Base-by-base conservation (phyloP, 1,284 basidiomycete species). In the Coniferiporia sulphurascens region DNA sequence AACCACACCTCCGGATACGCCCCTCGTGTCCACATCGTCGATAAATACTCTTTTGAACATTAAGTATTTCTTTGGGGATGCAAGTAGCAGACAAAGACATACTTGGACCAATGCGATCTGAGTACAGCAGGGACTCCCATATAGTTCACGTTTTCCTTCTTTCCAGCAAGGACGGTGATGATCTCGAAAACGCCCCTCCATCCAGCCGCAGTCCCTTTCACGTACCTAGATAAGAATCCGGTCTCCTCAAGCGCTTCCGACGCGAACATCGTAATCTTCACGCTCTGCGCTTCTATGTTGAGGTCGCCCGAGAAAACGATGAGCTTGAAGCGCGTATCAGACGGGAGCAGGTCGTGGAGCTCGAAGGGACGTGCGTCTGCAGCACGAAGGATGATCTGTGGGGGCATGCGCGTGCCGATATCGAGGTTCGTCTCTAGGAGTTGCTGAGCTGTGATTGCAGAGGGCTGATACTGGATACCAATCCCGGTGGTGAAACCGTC, bases 251-350 rank as follows among this genome's bases (percentile, higher is more conserved):
- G 70, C 49, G 85, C 61, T 54, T 78, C 75, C 44, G 74, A 71
- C 9, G 82, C 82, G 36, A 85, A 70, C n/a, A 62, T 58, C 12
- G 74, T 65, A 5, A 86, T 65, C 56, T 74, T 74, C 32, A 65
- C 65, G 8, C 72, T 68, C 56, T 83, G 79, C 4, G 60, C 64
- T 8, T 63, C 55, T 4, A 70, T 44, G 19, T 79, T 65, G 5
- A 80, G 70, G 61, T 84, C 74, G 7, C 90, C 89, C 0, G 79
- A 73, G 69, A 91, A 91, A 12, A 90, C 73, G 49, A 92, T 72
- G 35, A 91, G 58, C 66, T 89, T 87, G 78, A 89, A 91, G n/a
- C 85, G 82, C 8, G 77, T 77, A 65, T 91, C 85, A 10, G 87
- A 77, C 2, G 82, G 84, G 45, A 89, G 72, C 48, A 87, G 68